phyloP scores from a whole-genome alignment of 768 basidiomycete genomes.

The Lactarius tabidus region DNA sequence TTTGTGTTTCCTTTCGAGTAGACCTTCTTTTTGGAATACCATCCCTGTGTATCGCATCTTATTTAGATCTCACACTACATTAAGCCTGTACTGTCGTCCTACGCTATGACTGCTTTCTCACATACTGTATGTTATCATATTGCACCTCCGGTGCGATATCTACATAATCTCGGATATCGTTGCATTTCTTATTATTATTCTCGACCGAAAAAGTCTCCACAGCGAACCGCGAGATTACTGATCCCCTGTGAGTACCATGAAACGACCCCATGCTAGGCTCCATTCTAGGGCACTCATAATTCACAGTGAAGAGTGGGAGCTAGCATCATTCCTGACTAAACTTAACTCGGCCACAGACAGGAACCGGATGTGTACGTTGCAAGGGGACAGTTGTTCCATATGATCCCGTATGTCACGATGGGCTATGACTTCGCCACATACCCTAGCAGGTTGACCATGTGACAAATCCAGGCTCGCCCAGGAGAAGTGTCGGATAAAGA shows the following conservation, averaged over 20 bases:
- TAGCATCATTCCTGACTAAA: constrained; percentile 7
- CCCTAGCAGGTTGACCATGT: background rate
- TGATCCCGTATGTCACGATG: background rate
- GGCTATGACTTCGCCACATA: background rate
- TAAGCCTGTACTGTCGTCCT: constrained; percentile 9
- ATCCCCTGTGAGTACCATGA: background rate
- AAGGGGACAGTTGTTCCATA: background rate
- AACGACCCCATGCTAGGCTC: constrained; percentile 4
- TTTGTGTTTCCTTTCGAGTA: constrained; percentile 7
- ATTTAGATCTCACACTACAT: constrained; percentile 10
- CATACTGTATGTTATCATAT: constrained; percentile 21
- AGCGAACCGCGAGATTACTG: constrained; percentile 16
- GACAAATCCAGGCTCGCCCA: background rate
- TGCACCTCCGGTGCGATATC: constrained; percentile 10
- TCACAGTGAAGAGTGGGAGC: constrained; percentile 11
- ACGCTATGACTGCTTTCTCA: constrained; percentile 8
- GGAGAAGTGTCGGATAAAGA: background rate
- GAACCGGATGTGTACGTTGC: constrained; percentile 6
- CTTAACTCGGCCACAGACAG: constrained; percentile 17
- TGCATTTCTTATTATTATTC: constrained; percentile 8
- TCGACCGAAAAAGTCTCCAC: background rate
- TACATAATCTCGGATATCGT: constrained; percentile 6
- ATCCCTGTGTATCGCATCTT: constrained; percentile 6
- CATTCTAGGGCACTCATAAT: constrained; percentile 13
- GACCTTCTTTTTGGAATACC: constrained; percentile 2